Percentiles rank a stretch among this genome's conserved stretches.
Conservation (phyloP, 345 rosid genomes). For the Salix dunnii region DNA sequence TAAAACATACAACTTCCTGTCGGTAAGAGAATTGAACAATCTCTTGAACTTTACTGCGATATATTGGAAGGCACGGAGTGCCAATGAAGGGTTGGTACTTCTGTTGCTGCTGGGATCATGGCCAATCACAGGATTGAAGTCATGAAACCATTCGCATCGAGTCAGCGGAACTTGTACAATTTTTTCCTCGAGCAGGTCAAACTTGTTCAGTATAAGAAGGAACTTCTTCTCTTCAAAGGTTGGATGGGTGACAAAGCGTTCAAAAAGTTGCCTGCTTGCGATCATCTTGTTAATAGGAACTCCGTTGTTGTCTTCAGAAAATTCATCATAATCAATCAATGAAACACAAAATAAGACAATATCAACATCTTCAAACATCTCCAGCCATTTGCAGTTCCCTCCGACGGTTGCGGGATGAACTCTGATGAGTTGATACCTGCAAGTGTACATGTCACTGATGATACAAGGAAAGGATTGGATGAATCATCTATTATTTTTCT, state of each 20-base stretch:
- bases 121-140: slow-evolving; percentile 63
- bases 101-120: slow-evolving; percentile 26
- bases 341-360: slow-evolving; percentile 70
- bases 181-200: slow-evolving; percentile 72
- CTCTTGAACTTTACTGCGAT: slow-evolving; percentile 71
- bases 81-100: slow-evolving; percentile 42
- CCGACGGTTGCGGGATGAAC: slow-evolving; percentile 64
- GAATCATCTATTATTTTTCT: background rate
- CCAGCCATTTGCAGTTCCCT: slow-evolving; percentile 72
- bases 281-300: slow-evolving; percentile 70
- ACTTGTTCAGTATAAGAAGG: slow-evolving; percentile 78
- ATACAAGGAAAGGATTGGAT: background rate
- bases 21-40: slow-evolving; percentile 46
- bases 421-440: slow-evolving; percentile 84
- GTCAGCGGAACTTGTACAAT: slow-evolving; percentile 52
- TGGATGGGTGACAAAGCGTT: slow-evolving; percentile 54
- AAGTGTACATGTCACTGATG: background rate
- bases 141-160: slow-evolving; percentile 76
- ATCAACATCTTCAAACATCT: slow-evolving; percentile 79
- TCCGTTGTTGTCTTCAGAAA: slow-evolving; percentile 46
- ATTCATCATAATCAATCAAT: slow-evolving; percentile 57
- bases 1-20: slow-evolving; percentile 54
- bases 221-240: slow-evolving; percentile 58
- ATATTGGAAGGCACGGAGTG: slow-evolving; percentile 63
- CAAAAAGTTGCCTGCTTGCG: slow-evolving; percentile 63